These are phyloP conservation scores for Echium plantagineum DNA, from an alignment of 257 asterid species.

Conservation along the genomic window DNA sequence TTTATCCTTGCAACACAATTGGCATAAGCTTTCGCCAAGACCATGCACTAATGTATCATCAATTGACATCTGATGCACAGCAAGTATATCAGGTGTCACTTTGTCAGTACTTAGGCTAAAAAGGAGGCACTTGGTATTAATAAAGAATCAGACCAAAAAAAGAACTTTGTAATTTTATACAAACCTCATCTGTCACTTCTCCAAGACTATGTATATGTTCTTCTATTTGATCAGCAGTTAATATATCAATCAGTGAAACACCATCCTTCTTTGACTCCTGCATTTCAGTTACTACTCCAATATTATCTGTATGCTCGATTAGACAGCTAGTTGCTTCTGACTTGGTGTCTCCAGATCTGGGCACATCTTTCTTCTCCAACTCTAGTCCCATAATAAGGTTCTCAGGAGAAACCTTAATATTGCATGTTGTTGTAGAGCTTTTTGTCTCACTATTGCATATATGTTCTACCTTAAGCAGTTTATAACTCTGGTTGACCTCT, in stretches of 20 bases:
- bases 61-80: slow-evolving; percentile 9
- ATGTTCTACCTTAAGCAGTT: slow-evolving; percentile 16
- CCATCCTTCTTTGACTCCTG: slow-evolving; percentile 26
- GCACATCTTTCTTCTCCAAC: slow-evolving; percentile 16
- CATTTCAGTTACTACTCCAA: slow-evolving; percentile 12
- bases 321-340: slow-evolving; percentile 14
- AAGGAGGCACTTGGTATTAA: not conserved
- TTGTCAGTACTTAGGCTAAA: not conserved
- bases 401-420: slow-evolving; percentile 11
- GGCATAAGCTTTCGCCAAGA: slow-evolving; percentile 36
- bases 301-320: slow-evolving; percentile 11
- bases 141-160: not conserved
- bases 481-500: slow-evolving; percentile 16
- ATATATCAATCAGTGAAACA: slow-evolving; percentile 52
- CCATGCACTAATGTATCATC: slow-evolving; percentile 9
- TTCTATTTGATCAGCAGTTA: slow-evolving; percentile 45
- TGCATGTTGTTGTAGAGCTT: slow-evolving; percentile 14
- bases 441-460: slow-evolving; percentile 6
- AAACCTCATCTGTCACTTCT: slow-evolving; percentile 28
- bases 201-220: slow-evolving; percentile 47
- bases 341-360: slow-evolving; percentile 12
- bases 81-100: not conserved
- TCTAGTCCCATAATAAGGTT: slow-evolving; percentile 9
- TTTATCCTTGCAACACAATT: slow-evolving; percentile 30
- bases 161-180: slow-evolving; percentile 11